These are phyloP conservation scores for Lanmaoa pseudosensibilis DNA, from an alignment of 768 basidiomycete genomes.

Conservation along the genomic window DNA sequence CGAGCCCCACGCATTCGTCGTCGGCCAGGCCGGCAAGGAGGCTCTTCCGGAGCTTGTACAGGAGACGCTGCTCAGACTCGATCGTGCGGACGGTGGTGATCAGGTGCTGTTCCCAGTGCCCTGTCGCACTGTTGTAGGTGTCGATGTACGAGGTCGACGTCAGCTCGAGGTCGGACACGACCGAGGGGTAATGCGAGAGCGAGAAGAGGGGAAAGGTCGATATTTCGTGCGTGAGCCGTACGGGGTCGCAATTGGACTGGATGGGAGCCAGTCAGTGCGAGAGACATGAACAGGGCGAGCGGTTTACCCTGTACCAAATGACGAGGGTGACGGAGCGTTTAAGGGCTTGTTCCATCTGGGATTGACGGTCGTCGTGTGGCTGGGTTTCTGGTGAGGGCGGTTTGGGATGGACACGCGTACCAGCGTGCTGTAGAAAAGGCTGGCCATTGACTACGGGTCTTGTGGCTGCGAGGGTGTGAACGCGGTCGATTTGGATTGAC, in stretches of 20 bases:
- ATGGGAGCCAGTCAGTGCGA: slow-evolving; percentile 11
- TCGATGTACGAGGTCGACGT: slow-evolving; percentile 56
- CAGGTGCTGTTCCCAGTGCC: slow-evolving; percentile 69
- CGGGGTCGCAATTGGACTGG: slow-evolving; percentile 53
- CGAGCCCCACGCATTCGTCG: slow-evolving; percentile 55
- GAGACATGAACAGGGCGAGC: not conserved
- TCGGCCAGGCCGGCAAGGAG: slow-evolving; percentile 58
- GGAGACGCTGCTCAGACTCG: slow-evolving; percentile 56
- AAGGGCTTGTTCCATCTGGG: slow-evolving; percentile 38
- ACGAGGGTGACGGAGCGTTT: slow-evolving; percentile 62
- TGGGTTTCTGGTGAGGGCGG: slow-evolving; percentile 12
- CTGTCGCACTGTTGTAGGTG: slow-evolving; percentile 50
- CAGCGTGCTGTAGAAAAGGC: slow-evolving; percentile 12
- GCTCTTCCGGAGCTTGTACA: slow-evolving; percentile 61
- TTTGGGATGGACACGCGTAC: slow-evolving; percentile 9
- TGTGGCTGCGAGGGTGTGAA: slow-evolving; percentile 21
- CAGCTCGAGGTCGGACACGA: slow-evolving; percentile 58
- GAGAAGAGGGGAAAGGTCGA: slow-evolving; percentile 67
- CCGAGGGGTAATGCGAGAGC: slow-evolving; percentile 49
- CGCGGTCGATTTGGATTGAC: slow-evolving; percentile 32
- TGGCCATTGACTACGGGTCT: slow-evolving; percentile 8
- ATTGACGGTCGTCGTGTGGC: slow-evolving; percentile 26
- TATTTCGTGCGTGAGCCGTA: slow-evolving; percentile 56
- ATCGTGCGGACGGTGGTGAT: slow-evolving; percentile 59
- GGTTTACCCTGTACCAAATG: slow-evolving; percentile 65